These are phyloP conservation scores for Alternaria sp. DNA, from an alignment of 2,329 filamentous ascomycete genomes.

Conservation along the genomic window DNA sequence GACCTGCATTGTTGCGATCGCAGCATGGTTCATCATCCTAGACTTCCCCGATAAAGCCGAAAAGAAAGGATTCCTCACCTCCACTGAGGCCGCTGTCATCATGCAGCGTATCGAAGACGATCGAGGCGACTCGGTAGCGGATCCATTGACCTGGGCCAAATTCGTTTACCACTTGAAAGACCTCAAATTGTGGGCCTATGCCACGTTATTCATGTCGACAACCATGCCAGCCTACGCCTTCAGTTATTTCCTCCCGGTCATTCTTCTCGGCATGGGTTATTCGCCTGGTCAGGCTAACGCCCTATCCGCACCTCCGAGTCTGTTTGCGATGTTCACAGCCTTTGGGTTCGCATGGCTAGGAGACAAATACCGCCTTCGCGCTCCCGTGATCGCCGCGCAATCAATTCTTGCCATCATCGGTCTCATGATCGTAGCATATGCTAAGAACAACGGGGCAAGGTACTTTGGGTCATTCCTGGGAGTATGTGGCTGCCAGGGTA, in stretches of 20 bases:
- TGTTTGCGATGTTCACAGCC: constrained; percentile 30
- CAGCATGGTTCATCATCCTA: constrained; percentile 34
- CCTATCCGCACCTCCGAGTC: constrained; percentile 32
- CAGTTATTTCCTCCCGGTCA: constrained; percentile 35
- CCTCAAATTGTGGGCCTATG: constrained; percentile 31
- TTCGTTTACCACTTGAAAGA: constrained; percentile 27
- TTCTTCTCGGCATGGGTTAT: constrained; percentile 35
- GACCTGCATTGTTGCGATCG: constrained; percentile 33
- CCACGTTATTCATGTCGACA: constrained; percentile 30
- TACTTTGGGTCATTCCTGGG: constrained; percentile 39
- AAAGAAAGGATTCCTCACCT: constrained; percentile 28
- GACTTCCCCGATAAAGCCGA: constrained; percentile 38
- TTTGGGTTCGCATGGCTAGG: constrained; percentile 31
- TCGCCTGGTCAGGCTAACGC: constrained; percentile 21
- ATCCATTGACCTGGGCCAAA: constrained; percentile 27
- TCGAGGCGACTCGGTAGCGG: constrained; percentile 29
- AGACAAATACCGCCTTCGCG: constrained; percentile 34
- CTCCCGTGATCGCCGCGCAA: constrained; percentile 30
- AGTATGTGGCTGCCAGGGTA: constrained; percentile 24
- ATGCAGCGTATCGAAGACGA: constrained; percentile 33
- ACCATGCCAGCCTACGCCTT: constrained; percentile 35
- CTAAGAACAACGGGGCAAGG: constrained; percentile 23
- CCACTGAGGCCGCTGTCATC: constrained; percentile 21
- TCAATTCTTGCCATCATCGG: constrained; percentile 28
- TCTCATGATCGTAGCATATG: constrained; percentile 35